Conservation (phyloP, 495 filamentous ascomycete genomes). For the Apodospora peruviana region DNA sequence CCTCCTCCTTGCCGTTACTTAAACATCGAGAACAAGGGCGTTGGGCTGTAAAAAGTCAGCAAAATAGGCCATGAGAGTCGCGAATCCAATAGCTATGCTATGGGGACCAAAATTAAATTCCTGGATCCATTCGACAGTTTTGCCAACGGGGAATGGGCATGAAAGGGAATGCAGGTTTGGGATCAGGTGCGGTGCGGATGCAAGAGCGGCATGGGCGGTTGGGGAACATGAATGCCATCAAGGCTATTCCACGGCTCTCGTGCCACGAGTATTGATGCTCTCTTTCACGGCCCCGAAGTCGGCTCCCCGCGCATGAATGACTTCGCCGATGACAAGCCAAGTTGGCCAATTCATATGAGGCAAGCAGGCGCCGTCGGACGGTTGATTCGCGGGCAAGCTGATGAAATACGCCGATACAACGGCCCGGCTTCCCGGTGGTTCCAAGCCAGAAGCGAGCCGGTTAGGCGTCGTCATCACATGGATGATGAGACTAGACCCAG, state of each 20-base stretch:
- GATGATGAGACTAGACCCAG: conserved; percentile 8
- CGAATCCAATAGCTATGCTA: neutral
- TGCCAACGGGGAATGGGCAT: too few relatives aligned
- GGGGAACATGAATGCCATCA: too few relatives aligned
- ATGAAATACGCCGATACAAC: too few relatives aligned
- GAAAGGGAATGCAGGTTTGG: too few relatives aligned
- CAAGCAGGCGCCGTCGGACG: conserved; percentile 2
- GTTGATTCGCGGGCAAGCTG: conserved; percentile 14
- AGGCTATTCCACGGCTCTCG: too few relatives aligned
- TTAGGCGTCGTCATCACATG: conserved; percentile 12
- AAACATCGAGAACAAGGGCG: conserved; percentile 59
- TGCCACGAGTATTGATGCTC: too few relatives aligned
- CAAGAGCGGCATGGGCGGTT: too few relatives aligned
- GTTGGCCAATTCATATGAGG: conserved; percentile 18
- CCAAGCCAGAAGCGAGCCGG: conserved; percentile 18
- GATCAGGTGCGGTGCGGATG: too few relatives aligned
- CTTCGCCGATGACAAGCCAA: conserved; percentile 2
- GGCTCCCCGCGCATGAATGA: neutral
- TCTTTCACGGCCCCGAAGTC: too few relatives aligned
- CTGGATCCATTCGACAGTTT: neutral
- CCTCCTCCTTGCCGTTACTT: conserved; percentile 64
- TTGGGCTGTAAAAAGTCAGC: conserved; percentile 43
- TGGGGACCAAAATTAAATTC: neutral
- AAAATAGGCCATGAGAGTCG: neutral
- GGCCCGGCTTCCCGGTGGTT: conserved; percentile 24